Percentiles rank a stretch among this genome's conserved stretches.
Evolutionary conservation across 805 yeast species (phyloP).

Genomic region (Sungouiozyma ichnusensis): DNA sequence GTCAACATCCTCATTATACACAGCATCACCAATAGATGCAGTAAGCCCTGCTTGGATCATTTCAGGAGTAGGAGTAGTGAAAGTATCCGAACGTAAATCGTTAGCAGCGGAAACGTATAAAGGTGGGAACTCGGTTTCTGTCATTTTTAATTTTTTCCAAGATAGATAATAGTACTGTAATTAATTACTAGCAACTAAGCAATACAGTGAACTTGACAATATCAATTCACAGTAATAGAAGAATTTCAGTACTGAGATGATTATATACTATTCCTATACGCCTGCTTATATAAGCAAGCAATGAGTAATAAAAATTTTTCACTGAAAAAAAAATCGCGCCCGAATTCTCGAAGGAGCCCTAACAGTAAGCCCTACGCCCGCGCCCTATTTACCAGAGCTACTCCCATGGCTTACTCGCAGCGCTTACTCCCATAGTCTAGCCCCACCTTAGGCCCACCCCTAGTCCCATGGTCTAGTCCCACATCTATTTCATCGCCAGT

Average conservation of each 20-base stretch:
- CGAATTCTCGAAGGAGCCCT: not conserved
- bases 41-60: constrained; percentile 53
- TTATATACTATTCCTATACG: not conserved
- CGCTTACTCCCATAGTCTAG: not conserved
- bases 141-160: constrained; percentile 3
- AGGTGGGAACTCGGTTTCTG: constrained; percentile 20
- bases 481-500: too few relatives aligned
- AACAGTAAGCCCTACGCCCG: not conserved
- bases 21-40: constrained; percentile 74
- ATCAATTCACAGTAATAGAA: too few relatives aligned
- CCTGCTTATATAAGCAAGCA: not conserved
- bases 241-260: too few relatives aligned
- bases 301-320: not conserved
- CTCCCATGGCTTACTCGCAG: too few relatives aligned
- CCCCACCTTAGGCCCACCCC: too few relatives aligned
- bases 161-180: not conserved
- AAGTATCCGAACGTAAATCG: constrained; percentile 71
- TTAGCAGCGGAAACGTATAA: constrained; percentile 29
- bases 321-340: not conserved
- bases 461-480: not conserved
- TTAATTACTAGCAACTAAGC: not conserved
- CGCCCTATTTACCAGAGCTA: not conserved
- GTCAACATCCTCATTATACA: constrained; percentile 73
- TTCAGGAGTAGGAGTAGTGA: constrained; percentile 72
- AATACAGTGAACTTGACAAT: too few relatives aligned